phyloP scores from a whole-genome alignment of 768 basidiomycete species.

The Mycena floridula region DNA sequence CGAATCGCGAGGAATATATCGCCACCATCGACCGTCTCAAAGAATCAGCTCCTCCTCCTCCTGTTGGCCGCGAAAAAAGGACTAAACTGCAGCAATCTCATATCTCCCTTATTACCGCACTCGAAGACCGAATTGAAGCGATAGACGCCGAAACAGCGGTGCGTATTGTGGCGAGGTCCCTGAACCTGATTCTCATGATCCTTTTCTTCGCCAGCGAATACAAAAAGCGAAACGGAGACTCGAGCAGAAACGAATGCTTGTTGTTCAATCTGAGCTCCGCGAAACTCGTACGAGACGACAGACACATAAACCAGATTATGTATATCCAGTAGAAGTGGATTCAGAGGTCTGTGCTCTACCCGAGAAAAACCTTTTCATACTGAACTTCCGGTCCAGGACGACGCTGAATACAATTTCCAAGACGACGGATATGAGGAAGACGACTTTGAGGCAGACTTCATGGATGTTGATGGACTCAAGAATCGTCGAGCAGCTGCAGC shows the following conservation, averaged over 20 bases:
- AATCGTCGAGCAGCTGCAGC: conserved; percentile 30
- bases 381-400: conserved; percentile 46
- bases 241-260: conserved; percentile 55
- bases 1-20: conserved; percentile 71
- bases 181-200: conserved; percentile 5
- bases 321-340: conserved; percentile 59
- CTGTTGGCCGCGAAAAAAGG: conserved; percentile 40
- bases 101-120: conserved; percentile 47
- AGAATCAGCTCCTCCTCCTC: conserved; percentile 34
- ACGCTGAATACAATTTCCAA: conserved; percentile 60
- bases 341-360: conserved; percentile 72
- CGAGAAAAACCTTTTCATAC: conserved; percentile 23
- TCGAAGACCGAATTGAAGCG: conserved; percentile 58
- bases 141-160: conserved; percentile 72
- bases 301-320: conserved; percentile 74
- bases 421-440: conserved; percentile 65
- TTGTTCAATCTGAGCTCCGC: conserved; percentile 73
- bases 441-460: conserved; percentile 43
- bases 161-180: conserved; percentile 25
- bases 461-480: conserved; percentile 31
- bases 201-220: conserved; percentile 59
- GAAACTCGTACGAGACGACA: conserved; percentile 74
- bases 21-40: conserved; percentile 58
- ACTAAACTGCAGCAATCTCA: conserved; percentile 58
- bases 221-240: conserved; percentile 64